Evolutionary conservation across 2,329 filamentous ascomycete species (phyloP).

Genomic region (Sporothrix phasma): DNA sequence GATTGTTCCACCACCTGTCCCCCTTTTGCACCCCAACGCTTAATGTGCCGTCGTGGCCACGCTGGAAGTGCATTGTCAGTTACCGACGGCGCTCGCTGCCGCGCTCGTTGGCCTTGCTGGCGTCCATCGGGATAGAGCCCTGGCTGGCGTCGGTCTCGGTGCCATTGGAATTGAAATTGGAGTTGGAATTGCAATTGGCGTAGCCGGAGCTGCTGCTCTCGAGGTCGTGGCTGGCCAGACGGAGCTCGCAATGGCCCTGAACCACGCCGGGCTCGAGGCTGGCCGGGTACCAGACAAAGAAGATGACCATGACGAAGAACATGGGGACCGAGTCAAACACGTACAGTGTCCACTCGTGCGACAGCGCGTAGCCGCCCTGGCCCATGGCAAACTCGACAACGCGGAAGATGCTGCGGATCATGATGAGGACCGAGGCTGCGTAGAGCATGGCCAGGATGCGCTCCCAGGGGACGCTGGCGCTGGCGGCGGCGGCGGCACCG

Average conservation of each 20-base stretch:
- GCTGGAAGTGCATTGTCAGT: no score
- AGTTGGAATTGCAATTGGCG: no score
- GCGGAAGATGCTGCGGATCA: conserved; percentile 30
- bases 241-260: not conserved
- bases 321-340: conserved; percentile 27
- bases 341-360: conserved; percentile 25
- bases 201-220: not conserved
- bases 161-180: no score
- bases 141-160: not conserved
- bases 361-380: conserved; percentile 23
- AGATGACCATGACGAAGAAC: conserved; percentile 16
- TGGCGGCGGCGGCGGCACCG: not conserved
- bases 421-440: conserved; percentile 24
- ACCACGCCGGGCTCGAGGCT: not conserved
- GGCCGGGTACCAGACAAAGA: conserved; percentile 13
- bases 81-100: not conserved
- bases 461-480: conserved; percentile 22
- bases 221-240: not conserved
- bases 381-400: conserved; percentile 31
- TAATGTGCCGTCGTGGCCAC: not conserved
- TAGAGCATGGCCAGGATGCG: conserved; percentile 21
- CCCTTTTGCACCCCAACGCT: no score
- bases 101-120: not conserved
- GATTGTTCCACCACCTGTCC: no score
- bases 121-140: conserved; percentile 1